Base-by-base conservation (phyloP, 176 grass and related monocot genomes). In the Eleusine coracana region DNA sequence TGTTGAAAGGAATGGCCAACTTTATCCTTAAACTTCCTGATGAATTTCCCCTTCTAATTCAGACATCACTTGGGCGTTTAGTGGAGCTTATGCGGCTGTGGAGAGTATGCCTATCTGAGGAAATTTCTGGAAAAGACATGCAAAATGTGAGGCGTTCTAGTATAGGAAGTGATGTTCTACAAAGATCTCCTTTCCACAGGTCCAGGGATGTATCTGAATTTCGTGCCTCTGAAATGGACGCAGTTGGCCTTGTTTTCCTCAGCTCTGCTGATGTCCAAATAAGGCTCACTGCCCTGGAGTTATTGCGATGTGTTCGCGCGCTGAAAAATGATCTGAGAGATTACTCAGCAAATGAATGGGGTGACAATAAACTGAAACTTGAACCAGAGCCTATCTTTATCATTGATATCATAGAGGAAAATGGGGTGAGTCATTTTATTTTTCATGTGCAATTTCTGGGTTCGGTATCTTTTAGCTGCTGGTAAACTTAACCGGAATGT, bases 1-100 rank as follows among this genome's bases (percentile, higher is more conserved):
- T 98, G 52, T 84, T 98, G 91, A 98, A 92, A 86, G 96, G 96
- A 75, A 98, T 98, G 96, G 89, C 93, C 48, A 98, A 78, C 59
- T 98, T 98, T 89, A 95, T 95, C 77, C 93, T 98, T 16, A 98
- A 98, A 82, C 90, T 98, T 83, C 96, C 96, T 16, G 96, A 98
- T 37, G 96, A 98, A 70, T 95, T 90, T 62, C 96, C 96, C 85
- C 91, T 98, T 73, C 80, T 95, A 66, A 98, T 98, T 83, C 96
- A 95, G 78, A 93, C 93, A n/a, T 95, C 96, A 45, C 80, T 98
- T 21, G 91, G 85, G 9, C 92, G 96, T 25, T 75, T 98, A 20
- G 96, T 98, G 74, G 96, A 98, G 76, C 89, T 95, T 72, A 98
- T 95, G 91, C 82, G 91, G 21, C 80, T 95, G 65, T 98, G 96